Evolutionary conservation across 169 alveolate species (phyloP), one percentile per base, ranked within the genome.

Genomic region (Cryptosporidium xiaoi): DNA sequence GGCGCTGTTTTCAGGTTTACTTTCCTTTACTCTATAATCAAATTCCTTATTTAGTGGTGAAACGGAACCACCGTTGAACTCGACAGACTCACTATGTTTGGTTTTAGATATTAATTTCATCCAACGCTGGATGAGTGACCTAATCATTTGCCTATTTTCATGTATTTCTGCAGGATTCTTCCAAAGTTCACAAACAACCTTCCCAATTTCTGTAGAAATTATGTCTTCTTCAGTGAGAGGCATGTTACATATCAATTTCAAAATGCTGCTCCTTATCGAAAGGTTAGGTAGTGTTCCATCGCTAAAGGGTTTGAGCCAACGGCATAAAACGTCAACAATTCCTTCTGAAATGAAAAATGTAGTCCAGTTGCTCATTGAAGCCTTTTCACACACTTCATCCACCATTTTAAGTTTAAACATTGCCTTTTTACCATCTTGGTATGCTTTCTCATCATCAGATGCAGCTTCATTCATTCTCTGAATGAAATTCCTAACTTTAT

Each of bases 231-330:
- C 89, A 60, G 93, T 93, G 51, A 94, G 83, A 27, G 96, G 95
- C 53, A 94, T 89, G 67, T 84, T 93, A 8, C 65, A 90, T 34
- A 93, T 90, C 29, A 94, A 90, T 82, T 93, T 90, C 50, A 94
- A 85, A 48, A 94, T 83, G 60, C 92, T 93, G 51, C 93, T 92
- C 60, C 96, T 67, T 27, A 94, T 93, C 18, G 93, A 91, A 51
- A 94, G 83, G 66, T 90, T 92, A 2, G 96, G 96, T 13, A 94
- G 92, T 18, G 96, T 90, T 7, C 96, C 96, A 65, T 94, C 96
- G 8, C 94, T 90, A 40, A 91, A 68, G 12, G 94, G 91, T 50
- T 94, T 83, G 18, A 94, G 71, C 96, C 96, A 94, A 65, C 90
- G 82, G 36, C 95, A 93, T 83, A 94, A 71, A 10, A 93, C 96